Conservation (phyloP, 106 monocot species). For the Narthecium ossifragum region DNA sequence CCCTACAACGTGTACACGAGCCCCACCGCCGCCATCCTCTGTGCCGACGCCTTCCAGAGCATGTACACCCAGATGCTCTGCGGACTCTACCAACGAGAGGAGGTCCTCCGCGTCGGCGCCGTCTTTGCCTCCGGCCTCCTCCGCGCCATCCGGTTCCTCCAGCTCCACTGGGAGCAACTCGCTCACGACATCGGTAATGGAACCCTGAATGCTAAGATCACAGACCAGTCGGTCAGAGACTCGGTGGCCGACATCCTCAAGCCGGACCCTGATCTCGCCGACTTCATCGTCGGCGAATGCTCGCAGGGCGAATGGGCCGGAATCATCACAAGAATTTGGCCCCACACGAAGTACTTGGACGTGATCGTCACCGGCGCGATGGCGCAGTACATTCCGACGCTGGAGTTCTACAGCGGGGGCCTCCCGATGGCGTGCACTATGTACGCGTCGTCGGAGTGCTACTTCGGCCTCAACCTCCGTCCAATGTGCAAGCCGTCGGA, state of each 20-base stretch:
- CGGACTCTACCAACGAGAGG: constrained; percentile 41
- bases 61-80: constrained; percentile 44
- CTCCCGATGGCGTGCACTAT: constrained; percentile 54
- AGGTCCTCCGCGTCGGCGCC: constrained; percentile 57
- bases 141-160: constrained; percentile 65
- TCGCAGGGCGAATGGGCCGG: constrained; percentile 26
- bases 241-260: constrained; percentile 21
- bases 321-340: constrained; percentile 39
- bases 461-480: constrained; percentile 45
- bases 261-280: constrained; percentile 35
- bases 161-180: constrained; percentile 44
- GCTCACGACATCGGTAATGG: constrained; percentile 39
- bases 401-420: constrained; percentile 48
- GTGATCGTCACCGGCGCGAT: constrained; percentile 51
- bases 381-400: constrained; percentile 52
- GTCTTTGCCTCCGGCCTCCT: constrained; percentile 74
- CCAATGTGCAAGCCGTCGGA: constrained; percentile 45
- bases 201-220: constrained; percentile 19
- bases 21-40: constrained; percentile 43
- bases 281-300: constrained; percentile 27
- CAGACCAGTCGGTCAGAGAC: constrained; percentile 34
- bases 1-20: constrained; percentile 58
- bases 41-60: constrained; percentile 25
- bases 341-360: constrained; percentile 47
- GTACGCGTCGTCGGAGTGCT: constrained; percentile 52